Conservation (phyloP, 148 eudicot genomes). For the Camellia granthamiana region DNA sequence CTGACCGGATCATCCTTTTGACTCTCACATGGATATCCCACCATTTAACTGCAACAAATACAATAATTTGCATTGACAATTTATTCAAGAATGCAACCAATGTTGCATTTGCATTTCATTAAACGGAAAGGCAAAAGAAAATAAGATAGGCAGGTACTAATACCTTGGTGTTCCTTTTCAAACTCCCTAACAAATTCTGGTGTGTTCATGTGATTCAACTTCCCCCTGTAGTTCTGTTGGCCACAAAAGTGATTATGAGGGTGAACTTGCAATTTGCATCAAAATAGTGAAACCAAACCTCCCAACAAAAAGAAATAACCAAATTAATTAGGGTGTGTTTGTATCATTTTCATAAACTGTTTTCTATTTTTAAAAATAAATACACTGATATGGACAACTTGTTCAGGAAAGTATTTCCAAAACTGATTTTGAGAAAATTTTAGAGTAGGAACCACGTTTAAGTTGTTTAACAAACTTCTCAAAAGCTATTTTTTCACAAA, state of each 20-base stretch:
- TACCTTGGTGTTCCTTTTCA: constrained; percentile 84
- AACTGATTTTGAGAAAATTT: too few species aligned
- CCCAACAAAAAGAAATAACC: neutral
- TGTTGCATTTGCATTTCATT: neutral
- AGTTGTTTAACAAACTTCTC: too few species aligned
- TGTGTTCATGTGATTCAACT: constrained; percentile 68
- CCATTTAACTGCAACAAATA: constrained; percentile 70
- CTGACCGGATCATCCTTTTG: constrained; percentile 72
- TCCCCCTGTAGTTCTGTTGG: constrained; percentile 83
- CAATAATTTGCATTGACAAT: constrained; percentile 5
- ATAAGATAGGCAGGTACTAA: constrained; percentile 5
- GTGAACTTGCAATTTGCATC: neutral
- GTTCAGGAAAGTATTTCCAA: too few species aligned
- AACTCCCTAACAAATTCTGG: constrained; percentile 76
- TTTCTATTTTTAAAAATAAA: too few species aligned
- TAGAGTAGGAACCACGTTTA: too few species aligned
- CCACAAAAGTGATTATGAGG: constrained; percentile 2
- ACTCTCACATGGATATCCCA: constrained; percentile 60
- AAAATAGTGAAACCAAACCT: neutral
- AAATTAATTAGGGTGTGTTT: too few species aligned
- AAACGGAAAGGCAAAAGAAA: neutral
- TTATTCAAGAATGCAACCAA: neutral
- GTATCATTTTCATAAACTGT: too few species aligned
- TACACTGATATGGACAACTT: too few species aligned
- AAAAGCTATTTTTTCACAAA: too few species aligned